Conservation (phyloP, 2,329 filamentous ascomycete species). For the Aspergillus fumigatiaffinis region DNA sequence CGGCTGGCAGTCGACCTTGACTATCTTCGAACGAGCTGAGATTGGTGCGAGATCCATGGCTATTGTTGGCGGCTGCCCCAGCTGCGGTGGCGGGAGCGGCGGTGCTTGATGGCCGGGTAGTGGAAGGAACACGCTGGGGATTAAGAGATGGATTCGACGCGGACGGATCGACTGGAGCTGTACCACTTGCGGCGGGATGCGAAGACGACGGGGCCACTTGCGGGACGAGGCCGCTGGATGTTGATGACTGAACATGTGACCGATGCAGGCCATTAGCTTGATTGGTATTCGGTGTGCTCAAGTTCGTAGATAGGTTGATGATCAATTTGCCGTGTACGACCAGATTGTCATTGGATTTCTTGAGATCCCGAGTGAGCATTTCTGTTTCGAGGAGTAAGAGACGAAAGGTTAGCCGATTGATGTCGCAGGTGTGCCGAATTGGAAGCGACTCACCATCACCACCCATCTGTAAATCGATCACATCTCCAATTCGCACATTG, state of each 20-base stretch:
- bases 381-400: slow-evolving; percentile 49
- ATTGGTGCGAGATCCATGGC: slow-evolving; percentile 48
- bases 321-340: slow-evolving; percentile 98
- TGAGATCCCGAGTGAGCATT: slow-evolving; percentile 95
- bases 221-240: slow-evolving; percentile 38
- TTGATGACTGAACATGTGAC: slow-evolving; percentile 30
- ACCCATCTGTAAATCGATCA: slow-evolving; percentile 83
- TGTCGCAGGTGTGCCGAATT: slow-evolving; percentile 1
- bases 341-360: slow-evolving; percentile 96
- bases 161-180: slow-evolving; percentile 26
- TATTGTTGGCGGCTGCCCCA: slow-evolving; percentile 31
- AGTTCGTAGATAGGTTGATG: slow-evolving; percentile 90
- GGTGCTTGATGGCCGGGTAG: slow-evolving; percentile 36
- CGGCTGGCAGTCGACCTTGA: slow-evolving; percentile 86
- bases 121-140: slow-evolving; percentile 32
- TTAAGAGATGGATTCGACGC: slow-evolving; percentile 32
- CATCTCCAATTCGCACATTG: slow-evolving; percentile 91
- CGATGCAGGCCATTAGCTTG: slow-evolving; percentile 40
- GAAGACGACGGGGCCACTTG: slow-evolving; percentile 27
- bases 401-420: slow-evolving; percentile 12
- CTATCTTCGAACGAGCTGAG: slow-evolving; percentile 94
- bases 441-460: slow-evolving; percentile 70
- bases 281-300: slow-evolving; percentile 63
- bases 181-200: slow-evolving; percentile 19
- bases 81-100: slow-evolving; percentile 39